phyloP scores from a whole-genome alignment of 768 basidiomycete genomes.

The Tephrocybe sp. region DNA sequence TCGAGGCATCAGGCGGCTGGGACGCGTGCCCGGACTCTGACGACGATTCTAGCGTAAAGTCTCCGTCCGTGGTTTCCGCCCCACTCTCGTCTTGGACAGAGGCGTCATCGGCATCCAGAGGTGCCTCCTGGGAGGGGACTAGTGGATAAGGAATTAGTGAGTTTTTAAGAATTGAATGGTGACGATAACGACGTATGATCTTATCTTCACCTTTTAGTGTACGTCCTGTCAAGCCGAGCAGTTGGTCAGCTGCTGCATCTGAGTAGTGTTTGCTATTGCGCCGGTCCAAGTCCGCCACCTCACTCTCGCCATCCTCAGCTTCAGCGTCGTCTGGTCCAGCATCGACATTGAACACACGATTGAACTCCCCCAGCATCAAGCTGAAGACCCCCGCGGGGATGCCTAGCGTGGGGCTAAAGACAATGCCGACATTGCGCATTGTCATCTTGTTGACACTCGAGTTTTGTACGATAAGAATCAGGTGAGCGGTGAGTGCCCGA shows the following conservation, averaged over 20 bases:
- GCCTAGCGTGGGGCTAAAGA: conserved; percentile 95
- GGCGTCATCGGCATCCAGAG: conserved; percentile 69
- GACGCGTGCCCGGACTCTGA: conserved; percentile 41
- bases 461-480: conserved; percentile 94
- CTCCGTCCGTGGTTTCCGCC: conserved; percentile 67
- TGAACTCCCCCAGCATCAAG: conserved; percentile 91
- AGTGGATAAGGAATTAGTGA: conserved; percentile 18
- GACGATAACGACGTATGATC: too few species aligned
- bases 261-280: conserved; percentile 86
- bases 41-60: conserved; percentile 48
- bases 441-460: conserved; percentile 95
- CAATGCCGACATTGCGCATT: conserved; percentile 97
- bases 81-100: conserved; percentile 75
- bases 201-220: conserved; percentile 57
- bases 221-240: conserved; percentile 78
- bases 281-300: conserved; percentile 44
- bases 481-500: conserved; percentile 90
- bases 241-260: conserved; percentile 78
- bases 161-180: too few species aligned
- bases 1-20: conserved; percentile 24
- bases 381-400: conserved; percentile 98
- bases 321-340: conserved; percentile 35
- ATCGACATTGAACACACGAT: conserved; percentile 88
- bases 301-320: conserved; percentile 25
- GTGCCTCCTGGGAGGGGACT: conserved; percentile 58